A percentile compares a stretch with the other conserved stretches of the same genome.
phyloP scores from a whole-genome alignment of 2,329 filamentous ascomycete genomes.

The Penicillium decumbens region DNA sequence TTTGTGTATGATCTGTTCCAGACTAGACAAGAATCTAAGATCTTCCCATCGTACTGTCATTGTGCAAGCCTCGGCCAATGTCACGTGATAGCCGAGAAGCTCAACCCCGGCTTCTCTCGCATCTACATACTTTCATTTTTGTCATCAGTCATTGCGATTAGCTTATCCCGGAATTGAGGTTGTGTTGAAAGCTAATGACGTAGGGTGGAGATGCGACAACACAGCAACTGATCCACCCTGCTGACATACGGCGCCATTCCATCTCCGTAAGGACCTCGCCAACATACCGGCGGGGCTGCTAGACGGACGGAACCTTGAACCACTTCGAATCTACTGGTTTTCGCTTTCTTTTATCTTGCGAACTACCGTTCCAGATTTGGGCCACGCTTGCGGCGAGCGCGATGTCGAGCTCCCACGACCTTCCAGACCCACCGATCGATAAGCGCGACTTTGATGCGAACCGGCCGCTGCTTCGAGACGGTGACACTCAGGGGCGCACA shows the following conservation, averaged over 20 bases:
- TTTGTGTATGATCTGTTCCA: constrained; percentile 15
- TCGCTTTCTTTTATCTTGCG: not conserved
- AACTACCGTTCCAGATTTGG: not conserved
- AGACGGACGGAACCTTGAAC: not conserved
- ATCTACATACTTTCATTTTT: not conserved
- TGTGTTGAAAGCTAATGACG: constrained; percentile 16
- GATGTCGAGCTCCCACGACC: constrained; percentile 27
- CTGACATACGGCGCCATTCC: constrained; percentile 17
- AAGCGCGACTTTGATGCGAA: constrained; percentile 47
- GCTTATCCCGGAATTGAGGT: constrained; percentile 1
- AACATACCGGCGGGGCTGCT: constrained; percentile 1
- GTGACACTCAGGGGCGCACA: constrained; percentile 9
- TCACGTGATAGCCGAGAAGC: constrained; percentile 12
- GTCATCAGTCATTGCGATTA: not conserved
- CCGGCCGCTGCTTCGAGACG: constrained; percentile 31
- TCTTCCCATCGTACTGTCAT: too few relatives aligned
- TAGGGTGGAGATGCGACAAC: constrained; percentile 17
- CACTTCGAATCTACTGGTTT: not conserved
- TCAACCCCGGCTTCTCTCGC: constrained; percentile 1
- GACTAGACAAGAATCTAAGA: constrained; percentile 3
- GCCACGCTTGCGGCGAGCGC: not conserved
- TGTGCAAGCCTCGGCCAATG: not conserved
- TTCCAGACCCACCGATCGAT: constrained; percentile 32
- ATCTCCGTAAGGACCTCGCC: constrained; percentile 6
- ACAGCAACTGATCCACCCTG: constrained; percentile 22